Evolutionary conservation across 2,329 filamentous ascomycete species (phyloP).

Genomic region (Talaromyces sp.): DNA sequence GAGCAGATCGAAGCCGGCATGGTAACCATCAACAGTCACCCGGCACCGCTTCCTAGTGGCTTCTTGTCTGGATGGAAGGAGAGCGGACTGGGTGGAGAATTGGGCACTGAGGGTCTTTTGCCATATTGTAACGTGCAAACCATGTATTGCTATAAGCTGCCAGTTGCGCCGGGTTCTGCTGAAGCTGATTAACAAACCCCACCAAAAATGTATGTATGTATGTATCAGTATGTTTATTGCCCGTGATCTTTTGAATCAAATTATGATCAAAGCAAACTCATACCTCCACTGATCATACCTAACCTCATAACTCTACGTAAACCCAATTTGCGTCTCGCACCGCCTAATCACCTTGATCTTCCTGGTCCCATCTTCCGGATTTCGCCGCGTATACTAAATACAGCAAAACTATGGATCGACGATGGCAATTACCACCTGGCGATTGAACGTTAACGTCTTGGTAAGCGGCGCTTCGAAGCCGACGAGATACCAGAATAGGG

Average conservation of each 20-base stretch:
- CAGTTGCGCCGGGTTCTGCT: constrained; percentile 17
- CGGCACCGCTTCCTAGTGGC: constrained; percentile 20
- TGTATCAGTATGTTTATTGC: background rate
- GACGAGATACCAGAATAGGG: background rate
- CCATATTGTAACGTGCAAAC: constrained; percentile 22
- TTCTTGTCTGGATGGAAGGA: constrained; percentile 29
- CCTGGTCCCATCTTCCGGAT: background rate
- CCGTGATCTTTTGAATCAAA: background rate
- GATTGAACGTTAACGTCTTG: background rate
- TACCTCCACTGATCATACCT: background rate
- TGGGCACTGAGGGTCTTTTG: constrained; percentile 24
- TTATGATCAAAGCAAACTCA: background rate
- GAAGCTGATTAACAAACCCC: constrained; percentile 11
- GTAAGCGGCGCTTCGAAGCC: background rate
- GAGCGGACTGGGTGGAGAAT: constrained; percentile 31
- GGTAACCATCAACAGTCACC: constrained; percentile 35
- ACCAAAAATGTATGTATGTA: background rate
- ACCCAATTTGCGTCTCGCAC: background rate
- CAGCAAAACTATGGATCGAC: background rate
- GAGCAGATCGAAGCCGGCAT: constrained; percentile 45
- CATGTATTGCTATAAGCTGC: constrained; percentile 19
- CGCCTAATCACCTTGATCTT: background rate
- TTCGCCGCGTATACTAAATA: background rate
- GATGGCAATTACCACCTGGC: background rate
- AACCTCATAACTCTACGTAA: background rate